Base-by-base conservation (phyloP, 495 filamentous ascomycete species). In the Thozetella sp. region DNA sequence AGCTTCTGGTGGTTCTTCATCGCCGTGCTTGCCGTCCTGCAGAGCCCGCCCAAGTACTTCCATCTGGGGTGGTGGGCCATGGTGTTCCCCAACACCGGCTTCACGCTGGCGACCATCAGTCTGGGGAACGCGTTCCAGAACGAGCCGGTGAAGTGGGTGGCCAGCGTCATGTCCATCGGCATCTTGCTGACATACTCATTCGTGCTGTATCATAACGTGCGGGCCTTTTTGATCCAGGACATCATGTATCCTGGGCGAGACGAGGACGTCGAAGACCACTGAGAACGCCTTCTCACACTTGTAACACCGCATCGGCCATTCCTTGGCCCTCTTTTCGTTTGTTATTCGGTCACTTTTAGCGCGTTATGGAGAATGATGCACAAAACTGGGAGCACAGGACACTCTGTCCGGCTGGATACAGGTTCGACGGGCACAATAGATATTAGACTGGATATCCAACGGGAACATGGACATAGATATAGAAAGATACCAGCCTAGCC, bases 1-100 rank as follows among this genome's bases (percentile, higher is more conserved):
- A 86, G 82, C 30, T 78, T 92, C 46, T 92, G 88, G 88, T 92
- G 91, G 80, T 91, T 92, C 66, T 76, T 75, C 48, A 81, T 92
- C 23, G 85, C 86, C 0, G 63, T 82, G 10, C 64, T 89, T 25
- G 83, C 83, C 0, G 81, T 85, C 3, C 60, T 87, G 19, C 65
- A 69, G 27, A 74, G 76, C 10, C 72, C 78, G 20, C 80, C 79
- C 2, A 75, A 83, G 23, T 75, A 84, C 53, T 86, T 83, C 65
- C 82, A 80, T 60, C 66, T 86, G 12, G 76, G 77, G 2, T 86
- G 84, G 83, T 86, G 81, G 69, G 78, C 80, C 2, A 76, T 78
- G n/a, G 78, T 88, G 1, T 88, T 88, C 57, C 85, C 85, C 11
- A 87, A 88, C 63, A 80, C 80, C 15, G 85, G 85, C 1, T 84